Conservation (phyloP, 495 filamentous ascomycete genomes). For the Ramalina intermedia region DNA sequence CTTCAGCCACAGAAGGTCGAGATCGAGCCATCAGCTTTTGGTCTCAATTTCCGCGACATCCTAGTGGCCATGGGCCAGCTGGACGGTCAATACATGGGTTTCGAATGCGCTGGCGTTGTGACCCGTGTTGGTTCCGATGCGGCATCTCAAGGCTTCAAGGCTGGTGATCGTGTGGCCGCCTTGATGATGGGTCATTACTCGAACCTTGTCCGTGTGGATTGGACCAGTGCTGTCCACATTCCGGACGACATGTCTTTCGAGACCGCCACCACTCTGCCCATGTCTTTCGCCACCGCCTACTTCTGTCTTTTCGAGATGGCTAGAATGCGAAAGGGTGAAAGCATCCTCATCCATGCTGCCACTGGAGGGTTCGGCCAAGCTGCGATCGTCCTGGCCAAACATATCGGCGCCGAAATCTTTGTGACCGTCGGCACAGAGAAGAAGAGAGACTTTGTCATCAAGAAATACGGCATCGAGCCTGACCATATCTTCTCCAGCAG, state of each 20-base stretch:
- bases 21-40: conserved; percentile 3
- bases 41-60: conserved; percentile 27
- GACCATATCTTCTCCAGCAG: conserved; percentile 13
- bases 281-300: conserved; percentile 38
- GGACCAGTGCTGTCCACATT: conserved; percentile 15
- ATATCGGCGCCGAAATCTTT: conserved; percentile 38
- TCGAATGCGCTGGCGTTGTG: conserved; percentile 41
- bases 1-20: conserved; percentile 7
- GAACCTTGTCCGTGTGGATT: background rate
- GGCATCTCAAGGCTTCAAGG: conserved; percentile 23
- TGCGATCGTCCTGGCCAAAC: conserved; percentile 37
- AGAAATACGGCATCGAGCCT: conserved; percentile 6
- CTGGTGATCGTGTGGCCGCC: conserved; percentile 39
- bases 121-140: conserved; percentile 34
- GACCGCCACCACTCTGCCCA: conserved; percentile 34
- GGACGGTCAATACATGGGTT: conserved; percentile 26
- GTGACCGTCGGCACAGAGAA: conserved; percentile 11
- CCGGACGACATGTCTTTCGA: conserved; percentile 29
- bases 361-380: conserved; percentile 41
- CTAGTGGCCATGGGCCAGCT: conserved; percentile 23
- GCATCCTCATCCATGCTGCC: conserved; percentile 40
- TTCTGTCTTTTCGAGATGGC: conserved; percentile 27
- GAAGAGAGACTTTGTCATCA: conserved; percentile 6
- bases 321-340: conserved; percentile 15
- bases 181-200: conserved; percentile 19